Conservation (phyloP, 1,139 yeast species). For the Blastobotrys apis region DNA sequence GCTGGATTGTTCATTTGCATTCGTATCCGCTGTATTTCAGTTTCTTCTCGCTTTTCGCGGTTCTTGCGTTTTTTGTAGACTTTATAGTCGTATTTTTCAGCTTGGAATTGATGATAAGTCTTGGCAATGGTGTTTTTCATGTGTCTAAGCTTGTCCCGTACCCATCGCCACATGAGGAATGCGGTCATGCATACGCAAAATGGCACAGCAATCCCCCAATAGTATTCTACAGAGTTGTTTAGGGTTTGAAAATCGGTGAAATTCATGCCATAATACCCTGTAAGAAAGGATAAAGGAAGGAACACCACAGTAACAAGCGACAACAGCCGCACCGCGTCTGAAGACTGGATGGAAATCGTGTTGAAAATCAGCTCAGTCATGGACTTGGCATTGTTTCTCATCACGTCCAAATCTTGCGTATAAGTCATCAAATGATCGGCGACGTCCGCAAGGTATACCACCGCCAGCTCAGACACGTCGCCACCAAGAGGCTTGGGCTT, state of each 20-base stretch:
- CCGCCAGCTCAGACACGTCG: conserved; percentile 37
- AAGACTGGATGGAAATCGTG: conserved; percentile 49
- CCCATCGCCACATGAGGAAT: conserved; percentile 31
- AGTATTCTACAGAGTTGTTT: conserved; percentile 41
- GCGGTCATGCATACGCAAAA: conserved; percentile 40
- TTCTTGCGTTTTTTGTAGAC: conserved; percentile 2
- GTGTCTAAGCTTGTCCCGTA: conserved; percentile 13
- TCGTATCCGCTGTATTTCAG: background rate
- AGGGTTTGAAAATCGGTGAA: conserved; percentile 48
- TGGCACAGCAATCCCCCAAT: conserved; percentile 51
- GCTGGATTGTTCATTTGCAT: background rate
- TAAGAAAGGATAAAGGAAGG: conserved; percentile 50
- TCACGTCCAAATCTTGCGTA: conserved; percentile 48
- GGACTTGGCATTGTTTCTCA: conserved; percentile 48
- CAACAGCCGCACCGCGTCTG: conserved; percentile 48
- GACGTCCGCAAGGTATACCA: conserved; percentile 48
- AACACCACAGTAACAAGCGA: conserved; percentile 52
- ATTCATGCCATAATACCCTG: conserved; percentile 59
- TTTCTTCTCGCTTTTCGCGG: too few relatives aligned
- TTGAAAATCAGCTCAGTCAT: conserved; percentile 49
- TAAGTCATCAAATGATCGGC: conserved; percentile 49
- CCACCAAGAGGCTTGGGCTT: conserved; percentile 18
- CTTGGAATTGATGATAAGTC: background rate
- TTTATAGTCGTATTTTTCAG: conserved; percentile 1
- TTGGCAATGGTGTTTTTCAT: conserved; percentile 2